Conservation (phyloP, 1,284 basidiomycete species). For the Rhodotorula mucilaginosa region DNA sequence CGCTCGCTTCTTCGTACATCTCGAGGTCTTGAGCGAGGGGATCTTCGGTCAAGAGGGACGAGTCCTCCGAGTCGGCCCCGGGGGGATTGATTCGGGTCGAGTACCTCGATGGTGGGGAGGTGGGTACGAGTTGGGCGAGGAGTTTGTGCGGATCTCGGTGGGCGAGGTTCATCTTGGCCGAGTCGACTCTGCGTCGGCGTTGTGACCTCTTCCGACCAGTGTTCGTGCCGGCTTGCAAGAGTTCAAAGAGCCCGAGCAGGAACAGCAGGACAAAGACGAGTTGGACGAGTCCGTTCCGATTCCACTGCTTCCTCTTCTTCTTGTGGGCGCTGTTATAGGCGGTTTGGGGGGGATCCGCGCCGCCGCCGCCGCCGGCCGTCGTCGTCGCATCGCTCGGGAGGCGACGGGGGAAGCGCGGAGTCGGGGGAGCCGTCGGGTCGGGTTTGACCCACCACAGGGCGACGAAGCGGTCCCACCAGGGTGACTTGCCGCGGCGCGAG, state of each 20-base stretch:
- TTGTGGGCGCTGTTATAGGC: too few relatives aligned
- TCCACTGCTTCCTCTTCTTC: not conserved
- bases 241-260: conserved; percentile 19
- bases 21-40: not conserved
- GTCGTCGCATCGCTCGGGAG: not conserved
- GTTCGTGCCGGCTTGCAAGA: not conserved
- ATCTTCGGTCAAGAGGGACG: conserved; percentile 6
- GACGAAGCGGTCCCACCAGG: not conserved
- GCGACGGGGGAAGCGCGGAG: not conserved
- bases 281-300: conserved; percentile 1
- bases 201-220: not conserved
- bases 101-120: not conserved
- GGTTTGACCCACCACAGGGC: conserved; percentile 7
- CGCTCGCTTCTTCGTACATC: not conserved
- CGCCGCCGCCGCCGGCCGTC: not conserved
- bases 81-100: not conserved
- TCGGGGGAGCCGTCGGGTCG: not conserved
- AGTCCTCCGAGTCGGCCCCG: conserved; percentile 4
- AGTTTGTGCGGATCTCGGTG: conserved; percentile 16
- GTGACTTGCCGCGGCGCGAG: too few relatives aligned
- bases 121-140: conserved; percentile 2
- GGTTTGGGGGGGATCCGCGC: not conserved
- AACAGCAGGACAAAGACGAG: conserved; percentile 11
- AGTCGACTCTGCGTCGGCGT: not conserved
- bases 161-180: not conserved